These are phyloP conservation scores for Bisporella sp. DNA, from an alignment of 2,329 filamentous ascomycete species.

Conservation along the genomic window DNA sequence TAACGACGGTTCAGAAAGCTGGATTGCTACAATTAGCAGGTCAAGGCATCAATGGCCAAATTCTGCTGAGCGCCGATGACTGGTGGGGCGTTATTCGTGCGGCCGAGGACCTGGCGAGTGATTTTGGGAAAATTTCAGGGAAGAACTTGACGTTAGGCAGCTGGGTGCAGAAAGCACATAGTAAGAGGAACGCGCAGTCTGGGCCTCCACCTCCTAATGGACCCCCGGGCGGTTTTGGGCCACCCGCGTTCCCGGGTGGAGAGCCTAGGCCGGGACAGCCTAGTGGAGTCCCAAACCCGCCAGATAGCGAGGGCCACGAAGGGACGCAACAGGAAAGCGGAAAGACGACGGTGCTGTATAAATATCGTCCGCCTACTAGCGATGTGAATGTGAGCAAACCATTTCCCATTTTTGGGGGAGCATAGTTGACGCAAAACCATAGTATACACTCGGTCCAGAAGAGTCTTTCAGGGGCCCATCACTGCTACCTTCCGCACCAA, in stretches of 20 bases:
- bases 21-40: conserved; percentile 19
- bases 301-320: conserved; percentile 8
- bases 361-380: conserved; percentile 18
- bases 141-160: conserved; percentile 46
- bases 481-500: conserved; percentile 23
- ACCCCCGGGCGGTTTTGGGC: not conserved
- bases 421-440: not conserved
- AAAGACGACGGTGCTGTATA: conserved; percentile 21
- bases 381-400: conserved; percentile 20
- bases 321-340: conserved; percentile 1
- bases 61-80: conserved; percentile 50
- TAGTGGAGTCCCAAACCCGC: too few species aligned
- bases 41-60: conserved; percentile 35
- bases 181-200: too few species aligned
- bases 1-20: conserved; percentile 33
- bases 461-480: conserved; percentile 38
- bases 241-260: not conserved
- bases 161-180: conserved; percentile 7
- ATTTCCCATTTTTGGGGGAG: not conserved
- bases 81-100: conserved; percentile 64
- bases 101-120: conserved; percentile 57
- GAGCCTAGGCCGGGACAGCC: not conserved
- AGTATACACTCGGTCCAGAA: conserved; percentile 38
- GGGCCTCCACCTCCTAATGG: not conserved
- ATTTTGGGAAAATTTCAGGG: conserved; percentile 66